These are phyloP conservation scores for Rhododendron mucronatum DNA, from an alignment of 148 eudicot species.

Conservation along the genomic window DNA sequence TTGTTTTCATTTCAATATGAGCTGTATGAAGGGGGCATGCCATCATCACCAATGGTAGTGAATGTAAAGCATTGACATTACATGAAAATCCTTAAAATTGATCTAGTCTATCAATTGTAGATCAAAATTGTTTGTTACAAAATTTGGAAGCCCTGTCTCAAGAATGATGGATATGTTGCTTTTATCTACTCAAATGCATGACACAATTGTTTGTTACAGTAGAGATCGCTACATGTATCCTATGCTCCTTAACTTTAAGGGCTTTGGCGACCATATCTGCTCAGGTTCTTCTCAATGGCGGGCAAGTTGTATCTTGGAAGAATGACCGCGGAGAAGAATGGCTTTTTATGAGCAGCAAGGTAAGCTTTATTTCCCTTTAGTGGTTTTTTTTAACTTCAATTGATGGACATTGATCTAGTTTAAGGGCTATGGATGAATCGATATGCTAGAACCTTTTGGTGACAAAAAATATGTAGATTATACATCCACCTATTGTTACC, in stretches of 20 bases:
- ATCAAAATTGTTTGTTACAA: too few species aligned
- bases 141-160: background rate
- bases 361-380: conserved; percentile 5
- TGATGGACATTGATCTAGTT: background rate
- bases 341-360: conserved; percentile 34
- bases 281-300: conserved; percentile 32
- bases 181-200: background rate
- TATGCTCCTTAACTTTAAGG: background rate
- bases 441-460: background rate
- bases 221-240: background rate
- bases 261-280: background rate
- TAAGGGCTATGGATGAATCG: background rate
- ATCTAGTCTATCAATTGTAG: background rate
- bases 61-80: background rate
- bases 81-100: background rate
- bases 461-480: background rate
- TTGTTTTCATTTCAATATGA: background rate
- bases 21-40: background rate
- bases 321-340: conserved; percentile 31
- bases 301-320: conserved; percentile 36
- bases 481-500: background rate
- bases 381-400: too few species aligned
- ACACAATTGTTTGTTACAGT: background rate
- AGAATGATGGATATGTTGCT: background rate
- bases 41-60: background rate